Evolutionary conservation across 305 asterid species (phyloP).

Genomic region (Rubia balearica): DNA sequence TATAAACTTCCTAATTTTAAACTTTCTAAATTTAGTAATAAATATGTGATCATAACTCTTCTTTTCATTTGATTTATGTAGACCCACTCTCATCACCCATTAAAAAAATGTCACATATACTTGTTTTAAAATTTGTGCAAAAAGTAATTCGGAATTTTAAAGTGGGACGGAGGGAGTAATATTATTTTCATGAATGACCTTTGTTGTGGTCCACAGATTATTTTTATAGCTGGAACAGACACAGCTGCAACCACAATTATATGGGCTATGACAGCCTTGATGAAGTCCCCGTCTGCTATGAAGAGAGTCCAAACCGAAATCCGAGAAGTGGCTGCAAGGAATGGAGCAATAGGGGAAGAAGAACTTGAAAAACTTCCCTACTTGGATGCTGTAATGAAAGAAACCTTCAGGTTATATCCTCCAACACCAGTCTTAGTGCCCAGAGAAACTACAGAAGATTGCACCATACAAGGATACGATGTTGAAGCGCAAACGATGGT

Average conservation of each 20-base stretch:
- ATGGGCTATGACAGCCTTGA: slow-evolving; percentile 7
- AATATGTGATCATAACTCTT: no score
- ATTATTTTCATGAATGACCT: no score
- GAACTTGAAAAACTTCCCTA: not conserved
- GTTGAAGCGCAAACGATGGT: not conserved
- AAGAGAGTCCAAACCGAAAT: not conserved
- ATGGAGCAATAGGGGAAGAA: not conserved
- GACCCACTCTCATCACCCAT: no score
- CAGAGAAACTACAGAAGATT: not conserved
- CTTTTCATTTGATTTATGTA: no score
- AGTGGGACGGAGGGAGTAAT: no score
- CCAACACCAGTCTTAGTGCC: not conserved
- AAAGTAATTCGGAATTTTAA: no score
- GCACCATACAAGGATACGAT: not conserved
- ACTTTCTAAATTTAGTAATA: no score
- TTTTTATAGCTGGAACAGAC: slow-evolving; percentile 2
- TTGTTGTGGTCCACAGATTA: not conserved
- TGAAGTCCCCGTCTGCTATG: not conserved
- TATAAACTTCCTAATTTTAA: no score
- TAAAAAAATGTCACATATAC: no score
- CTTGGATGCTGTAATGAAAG: slow-evolving; percentile 1
- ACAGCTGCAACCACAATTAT: not conserved
- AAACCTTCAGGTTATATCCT: slow-evolving; percentile 3
- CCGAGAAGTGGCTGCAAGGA: not conserved
- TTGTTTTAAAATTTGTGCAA: no score